Evolutionary conservation across 768 basidiomycete genomes (phyloP), one percentile per base, ranked within the genome.

Genomic region (Phaeolepiota aurea): DNA sequence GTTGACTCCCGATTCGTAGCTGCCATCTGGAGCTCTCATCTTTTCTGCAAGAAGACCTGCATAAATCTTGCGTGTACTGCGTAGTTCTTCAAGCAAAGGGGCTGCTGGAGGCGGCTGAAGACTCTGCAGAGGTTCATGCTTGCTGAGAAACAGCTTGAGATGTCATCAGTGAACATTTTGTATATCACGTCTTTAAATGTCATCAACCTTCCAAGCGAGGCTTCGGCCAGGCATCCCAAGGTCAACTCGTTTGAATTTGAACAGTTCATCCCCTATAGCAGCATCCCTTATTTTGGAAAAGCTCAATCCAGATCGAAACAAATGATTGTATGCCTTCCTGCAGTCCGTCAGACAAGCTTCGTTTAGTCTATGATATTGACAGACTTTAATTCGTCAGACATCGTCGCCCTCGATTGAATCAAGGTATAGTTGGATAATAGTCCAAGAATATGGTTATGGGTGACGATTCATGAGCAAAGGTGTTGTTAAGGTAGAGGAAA

Each of bases 11-110:
- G 80, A 76, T 46, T 84, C 79, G 55, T 86, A 88, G 40, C 79
- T 81, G 4, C 87, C 89, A 58, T 94, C 91, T 11, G 91, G 91
- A 0, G 90, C 84, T 36, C 72, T 77, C 67, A 90, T 78, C 53
- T 82, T 79, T 48, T 85, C 73, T 38, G 75, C 60, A 20, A 90
- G 58, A 33, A 82, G 58, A 12, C 64, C 56, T 5, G 69, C 64
- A 58, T 82, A 94, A 37, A 65, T 59, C 44, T 65, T 65, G 31
- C 88, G 76, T 21, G 70, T 68, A 3, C 48, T 48, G 12, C 71
- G 68, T 35, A 87, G 59, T 38, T 58, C 64, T 41, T 58, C 63
- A 39, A 66, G 56, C 44, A 69, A 62, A 36, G 58, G 49, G 19
- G 55, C 54, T 32, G 58, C 49, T 3, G 59, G 54, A 20, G 61